Base-by-base conservation (phyloP, 805 yeast species). In the Starmerella bacillaris region DNA sequence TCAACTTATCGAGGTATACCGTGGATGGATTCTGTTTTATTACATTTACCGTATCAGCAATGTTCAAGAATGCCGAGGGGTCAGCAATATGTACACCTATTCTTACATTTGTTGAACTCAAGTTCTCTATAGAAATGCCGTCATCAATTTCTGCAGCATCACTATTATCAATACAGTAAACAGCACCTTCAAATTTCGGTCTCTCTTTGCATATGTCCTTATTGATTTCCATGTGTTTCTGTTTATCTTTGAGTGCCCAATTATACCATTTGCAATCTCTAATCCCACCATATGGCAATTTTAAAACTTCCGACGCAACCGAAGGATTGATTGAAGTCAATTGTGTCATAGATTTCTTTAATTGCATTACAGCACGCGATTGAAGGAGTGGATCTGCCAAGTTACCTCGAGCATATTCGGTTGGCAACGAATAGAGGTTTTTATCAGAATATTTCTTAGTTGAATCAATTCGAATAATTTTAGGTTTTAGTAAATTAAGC, bases 81-180 rank as follows among this genome's bases (percentile, higher is more conserved):
- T 86, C 83, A 1, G 96, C 95, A 42, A 86, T 70, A 52, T 78
- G 93, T 2, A 82, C 63, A 21, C 74, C 67, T 4, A 84, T 44
- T 11, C 49, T 49, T 3, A 54, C 51, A 3, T 4, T 11, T 6
- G 11, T n/a, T n/a, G 27, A 3, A 12, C n/a, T 29, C 3, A 21
- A 4, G 12, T 14, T 16, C 22, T 35, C 30, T n/a, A 44, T 2
- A 1, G 94, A 70, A 19, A 86, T 63, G 31, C 95, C 98, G 55
- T 86, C 98, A 54, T 86, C 98, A 39, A 89, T 77, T 54, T 89
- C 96, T 45, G 76, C 75, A 0, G 96, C 93, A 28, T 64, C 64
- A 3, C 61, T 68, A 3, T 75, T 64, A 56, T 89, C 98, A 39
- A 86, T 80, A 55, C 95, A 83, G 51, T 72, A 86, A 2, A 83